Evolutionary conservation across 2,329 filamentous ascomycete species (phyloP), one percentile per base, ranked within the genome.

Genomic region (Verticillium alfalfae): DNA sequence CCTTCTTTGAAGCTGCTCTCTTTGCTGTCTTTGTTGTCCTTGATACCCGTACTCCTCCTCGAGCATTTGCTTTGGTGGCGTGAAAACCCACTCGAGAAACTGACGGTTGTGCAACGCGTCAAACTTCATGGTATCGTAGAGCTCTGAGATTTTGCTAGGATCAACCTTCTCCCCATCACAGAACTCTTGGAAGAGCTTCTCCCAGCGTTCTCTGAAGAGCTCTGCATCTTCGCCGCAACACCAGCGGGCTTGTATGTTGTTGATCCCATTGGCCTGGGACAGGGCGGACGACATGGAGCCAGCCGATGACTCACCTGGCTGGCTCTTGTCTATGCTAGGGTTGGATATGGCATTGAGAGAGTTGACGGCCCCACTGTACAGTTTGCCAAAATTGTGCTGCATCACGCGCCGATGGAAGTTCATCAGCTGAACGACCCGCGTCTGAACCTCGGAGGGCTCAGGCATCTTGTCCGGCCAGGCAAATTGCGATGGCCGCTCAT

Each of bases 91-190:
- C 74, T 99, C 95, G 4, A 99, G 80, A 70, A 99, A 99, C 65
- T 93, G 92, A 2, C 95, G 88, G 72, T 99, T 99, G 76, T 99
- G 96, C 15, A 99, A 82, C 1, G 95, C 95, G 73, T 99, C 95
- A 66, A 98, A 99, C 75, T 99, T 99, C 95, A 99, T 98, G 22
- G 94, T 98, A 74, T 99, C 95, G 74, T 99, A 99, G 2, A 99
- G 84, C 78, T 99, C 95, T 5, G 93, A 97, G 65, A 99, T 94
- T 79, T 99, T 99, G 81, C 93, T 97, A 18, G 96, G 96, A 74
- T 99, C 95, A 18, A 98, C 93, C 79, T 99, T 99, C 70, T 99
- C 95, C 1, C 91, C 90, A 73, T 99, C 96, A 67, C 91, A 95
- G 70, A 99, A 99, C 72, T 99, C 95, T 57, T 89, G 87, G 76